Base-by-base conservation (phyloP, 768 basidiomycete genomes). In the Imleria badia region DNA sequence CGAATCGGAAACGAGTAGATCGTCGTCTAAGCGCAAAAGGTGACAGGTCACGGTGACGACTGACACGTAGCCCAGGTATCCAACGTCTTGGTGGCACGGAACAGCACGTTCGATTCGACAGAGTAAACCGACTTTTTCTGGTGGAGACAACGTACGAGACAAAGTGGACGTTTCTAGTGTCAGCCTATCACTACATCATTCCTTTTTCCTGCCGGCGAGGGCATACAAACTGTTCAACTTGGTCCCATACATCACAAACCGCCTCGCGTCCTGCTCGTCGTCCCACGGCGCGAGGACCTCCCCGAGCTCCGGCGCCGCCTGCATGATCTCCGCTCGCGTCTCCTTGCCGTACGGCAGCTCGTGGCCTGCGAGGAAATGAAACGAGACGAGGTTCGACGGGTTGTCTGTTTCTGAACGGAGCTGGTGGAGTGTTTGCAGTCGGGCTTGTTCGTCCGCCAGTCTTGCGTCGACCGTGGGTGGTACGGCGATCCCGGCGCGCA, bases 381-480 rank as follows among this genome's bases (percentile, higher is more conserved):
- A 68, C 3, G 59, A 66, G 29, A 66, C 38, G 12, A 70, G 58
- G 43, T 65, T 22, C 3, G 68, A 69, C 17, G 65, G 70, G 42
- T 60, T 66, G 8, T 67, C 58, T 1, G 60, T 65, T 26, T 51
- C 30, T 8, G 67, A 53, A 1, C 65, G 58, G 17, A 59, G 55
- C 12, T n/a, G 38, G 31, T 59, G 60, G 11, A 75, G 61, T 1
- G 46, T 46, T 0, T 58, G 48, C 20, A 81, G 62, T 5, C 77
- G 67, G 17, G 68, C 66, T 5, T 45, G 61, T 59, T 81, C 79
- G 38, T 73, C 78, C 6, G 19, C 63, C 10, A 80, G 68, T 4
- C 74, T 66, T 0, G 54, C 71, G 30, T 69, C 67, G 3, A 60
- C 10, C 1, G 75, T 72, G 20, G 61, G 46, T 0, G 79, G 78